Evolutionary conservation across 169 alveolate species (phyloP), one percentile per base, ranked within the genome.

Genomic region (Eimeria zaria): DNA sequence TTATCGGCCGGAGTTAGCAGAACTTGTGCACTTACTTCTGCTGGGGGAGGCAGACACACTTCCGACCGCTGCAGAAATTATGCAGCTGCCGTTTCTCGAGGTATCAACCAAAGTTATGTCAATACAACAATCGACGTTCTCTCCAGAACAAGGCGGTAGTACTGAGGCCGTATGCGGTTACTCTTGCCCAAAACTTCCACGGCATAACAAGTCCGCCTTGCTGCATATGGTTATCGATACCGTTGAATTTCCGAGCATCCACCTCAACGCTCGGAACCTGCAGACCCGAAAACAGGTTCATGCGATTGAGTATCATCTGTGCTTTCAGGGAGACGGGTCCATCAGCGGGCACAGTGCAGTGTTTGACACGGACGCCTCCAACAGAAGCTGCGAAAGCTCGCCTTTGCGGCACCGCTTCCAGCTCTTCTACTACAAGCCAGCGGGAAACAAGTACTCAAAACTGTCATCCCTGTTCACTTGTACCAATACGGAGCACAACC

Each of bases 1-100:
- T 27, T 78, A 78, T 46, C 88, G 88, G 44, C 64, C 88, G 64
- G 88, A 78, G 41, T 27, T 78, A 78, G 64, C 88, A 78, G 46
- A 78, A 27, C 64, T 78, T 44, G 88, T 78, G 67, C 58, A 46
- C 46, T 44, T 78, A 30, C 30, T 78, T 64, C 64, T 78, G 39
- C 27, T 78, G 58, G 88, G 88, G 64, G 88, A 78, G 11, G 88
- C 62, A 11, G 1, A 36, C 67, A 11, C 44, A 20, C 88, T 78
- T 9, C 88, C 88, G 0, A 46, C 88, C 8, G 67, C 88, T 44
- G 58, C 67, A 30, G 64, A 27, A 24, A 78, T 78, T 51, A 41
- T 78, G 64, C n/a, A 24, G 7, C 24, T 46, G 88, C 88, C 88
- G 88, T 78, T 78, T 46, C 88, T 78, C 58, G 64, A 24, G 62